These are phyloP conservation scores for Xerocomus amazonicus DNA, from an alignment of 1,284 basidiomycete species.

Conservation along the genomic window DNA sequence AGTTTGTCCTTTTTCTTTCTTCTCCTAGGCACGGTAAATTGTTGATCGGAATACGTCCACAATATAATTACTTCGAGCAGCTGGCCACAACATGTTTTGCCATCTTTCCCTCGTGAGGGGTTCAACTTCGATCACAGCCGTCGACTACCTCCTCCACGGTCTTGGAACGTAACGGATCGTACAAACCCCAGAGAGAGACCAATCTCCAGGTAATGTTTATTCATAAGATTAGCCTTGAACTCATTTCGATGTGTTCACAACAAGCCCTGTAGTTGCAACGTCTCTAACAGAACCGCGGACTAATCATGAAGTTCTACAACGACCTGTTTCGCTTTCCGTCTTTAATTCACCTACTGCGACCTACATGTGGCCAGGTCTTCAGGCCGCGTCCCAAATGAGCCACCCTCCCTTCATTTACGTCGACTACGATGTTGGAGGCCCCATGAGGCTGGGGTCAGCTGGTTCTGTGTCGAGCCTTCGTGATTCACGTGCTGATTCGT, in stretches of 20 bases:
- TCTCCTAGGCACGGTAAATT: conserved; percentile 9
- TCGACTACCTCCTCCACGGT: conserved; percentile 32
- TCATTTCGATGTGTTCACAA: conserved; percentile 20
- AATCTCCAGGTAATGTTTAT: conserved; percentile 25
- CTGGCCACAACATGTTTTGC: conserved; percentile 34
- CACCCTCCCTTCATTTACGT: conserved; percentile 39
- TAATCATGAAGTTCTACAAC: conserved; percentile 28
- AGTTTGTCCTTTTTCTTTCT: conserved; percentile 21
- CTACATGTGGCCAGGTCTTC: conserved; percentile 39
- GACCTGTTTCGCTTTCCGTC: conserved; percentile 35
- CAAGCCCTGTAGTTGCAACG: conserved; percentile 24
- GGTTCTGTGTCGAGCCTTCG: conserved; percentile 29
- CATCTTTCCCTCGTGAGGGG: conserved; percentile 32
- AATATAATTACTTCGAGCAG: conserved; percentile 27
- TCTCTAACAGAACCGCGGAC: conserved; percentile 20
- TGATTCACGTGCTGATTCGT: conserved; percentile 31
- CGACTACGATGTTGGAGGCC: conserved; percentile 32
- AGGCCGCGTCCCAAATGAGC: conserved; percentile 37
- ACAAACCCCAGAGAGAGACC: conserved; percentile 24
- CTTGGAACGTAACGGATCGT: conserved; percentile 28
- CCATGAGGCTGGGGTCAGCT: conserved; percentile 34
- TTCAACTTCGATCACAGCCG: conserved; percentile 36
- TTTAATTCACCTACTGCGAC: conserved; percentile 40
- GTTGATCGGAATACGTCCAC: conserved; percentile 26
- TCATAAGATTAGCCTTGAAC: conserved; percentile 9